Percentiles rank a stretch among this genome's conserved stretches.
Evolutionary conservation across 2,329 filamentous ascomycete genomes (phyloP).

Genomic region (Septoria petroselini): DNA sequence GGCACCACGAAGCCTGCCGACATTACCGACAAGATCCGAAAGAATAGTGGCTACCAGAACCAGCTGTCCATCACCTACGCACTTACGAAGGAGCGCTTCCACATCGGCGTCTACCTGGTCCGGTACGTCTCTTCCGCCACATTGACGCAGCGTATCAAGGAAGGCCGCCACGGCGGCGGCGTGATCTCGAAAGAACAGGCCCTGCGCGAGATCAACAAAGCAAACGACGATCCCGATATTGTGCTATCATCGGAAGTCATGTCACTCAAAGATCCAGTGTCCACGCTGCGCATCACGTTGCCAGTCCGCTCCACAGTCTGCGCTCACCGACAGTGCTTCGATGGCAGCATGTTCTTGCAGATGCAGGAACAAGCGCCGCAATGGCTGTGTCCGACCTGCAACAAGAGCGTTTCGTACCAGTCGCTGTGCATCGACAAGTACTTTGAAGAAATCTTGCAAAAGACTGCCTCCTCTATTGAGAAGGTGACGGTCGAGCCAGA

Average conservation of each 20-base stretch:
- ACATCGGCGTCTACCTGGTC: conserved; percentile 70
- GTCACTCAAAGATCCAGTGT: conserved; percentile 88
- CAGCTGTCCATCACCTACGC: conserved; percentile 85
- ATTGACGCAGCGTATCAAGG: conserved; percentile 65
- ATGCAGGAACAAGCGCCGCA: conserved; percentile 94
- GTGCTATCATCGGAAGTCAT: conserved; percentile 83
- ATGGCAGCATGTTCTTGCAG: conserved; percentile 86
- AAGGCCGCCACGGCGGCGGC: conserved; percentile 46
- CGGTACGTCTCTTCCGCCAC: conserved; percentile 67
- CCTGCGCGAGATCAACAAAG: conserved; percentile 73
- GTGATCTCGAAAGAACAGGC: conserved; percentile 79
- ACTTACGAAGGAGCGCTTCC: conserved; percentile 69
- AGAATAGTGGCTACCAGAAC: conserved; percentile 69
- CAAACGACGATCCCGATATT: conserved; percentile 76
- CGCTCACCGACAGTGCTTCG: conserved; percentile 91
- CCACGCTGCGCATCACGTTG: conserved; percentile 73
- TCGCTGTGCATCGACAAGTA: conserved; percentile 86
- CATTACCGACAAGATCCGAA: conserved; percentile 72
- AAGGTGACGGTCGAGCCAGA: conserved; percentile 88
- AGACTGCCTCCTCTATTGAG: conserved; percentile 67
- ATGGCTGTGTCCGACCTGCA: conserved; percentile 95
- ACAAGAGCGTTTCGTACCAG: conserved; percentile 75
- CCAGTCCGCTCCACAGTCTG: conserved; percentile 79
- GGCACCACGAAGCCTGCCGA: conserved; percentile 92
- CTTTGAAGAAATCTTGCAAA: conserved; percentile 78